A percentile compares a stretch with the other conserved stretches of the same genome.
Conservation (phyloP, 805 yeast species). For the Yarrowia porcina region DNA sequence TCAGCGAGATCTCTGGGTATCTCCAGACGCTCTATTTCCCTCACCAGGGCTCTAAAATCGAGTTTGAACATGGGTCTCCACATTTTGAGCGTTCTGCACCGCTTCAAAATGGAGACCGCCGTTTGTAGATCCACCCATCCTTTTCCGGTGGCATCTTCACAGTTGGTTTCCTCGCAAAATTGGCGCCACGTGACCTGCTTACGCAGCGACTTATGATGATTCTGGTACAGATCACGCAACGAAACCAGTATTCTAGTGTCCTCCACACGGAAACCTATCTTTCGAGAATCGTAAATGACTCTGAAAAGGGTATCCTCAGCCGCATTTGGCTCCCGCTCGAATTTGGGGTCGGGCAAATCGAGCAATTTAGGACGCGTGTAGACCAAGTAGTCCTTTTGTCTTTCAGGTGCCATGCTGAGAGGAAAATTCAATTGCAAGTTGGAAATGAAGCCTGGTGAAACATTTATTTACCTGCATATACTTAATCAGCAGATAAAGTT, state of each 20-base stretch:
- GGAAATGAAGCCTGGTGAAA: too few relatives aligned
- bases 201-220: neutral
- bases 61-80: neutral
- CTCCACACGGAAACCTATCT: neutral
- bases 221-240: neutral
- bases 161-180: neutral
- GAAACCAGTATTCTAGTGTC: neutral
- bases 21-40: neutral
- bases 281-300: neutral
- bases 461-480: neutral
- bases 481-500: conserved; percentile 6
- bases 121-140: neutral
- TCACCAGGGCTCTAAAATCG: neutral
- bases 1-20: neutral
- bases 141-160: neutral
- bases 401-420: neutral
- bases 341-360: neutral
- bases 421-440: too few relatives aligned
- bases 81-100: neutral
- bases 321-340: neutral
- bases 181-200: neutral
- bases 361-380: neutral
- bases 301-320: neutral
- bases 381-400: neutral
- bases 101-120: neutral